Base-by-base conservation (phyloP, 2,329 filamentous ascomycete species). In the Ceratocystis harringtonii region DNA sequence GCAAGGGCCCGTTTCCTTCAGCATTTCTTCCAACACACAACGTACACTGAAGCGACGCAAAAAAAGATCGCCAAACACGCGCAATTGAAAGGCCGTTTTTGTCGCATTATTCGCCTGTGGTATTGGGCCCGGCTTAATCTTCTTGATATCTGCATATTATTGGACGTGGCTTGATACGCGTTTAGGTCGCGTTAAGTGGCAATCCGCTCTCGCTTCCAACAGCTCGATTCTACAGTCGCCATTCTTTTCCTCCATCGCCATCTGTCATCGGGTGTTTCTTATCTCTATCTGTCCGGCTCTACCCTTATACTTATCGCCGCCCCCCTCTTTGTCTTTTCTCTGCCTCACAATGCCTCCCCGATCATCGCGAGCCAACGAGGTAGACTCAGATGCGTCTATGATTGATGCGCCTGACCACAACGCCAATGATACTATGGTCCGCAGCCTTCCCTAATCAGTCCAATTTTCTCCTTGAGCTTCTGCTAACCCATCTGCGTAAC, bases 381-480 rank as follows among this genome's bases (percentile, higher is more conserved):
- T 76, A 70, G 81, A 85, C 69, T 78, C 78, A 45, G 82, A 85
- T 78, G 81, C 81, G 75, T 84, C 83, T 68, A 86, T 85, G 81
- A 79, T 78, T 55, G 84, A 86, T 73, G 81, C 78, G 64, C 80
- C 80, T 30, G 80, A 80, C 22, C 70, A 75, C 60, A 76, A 74
- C 12, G 74, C 75, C 12, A 52, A 62, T 50, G 66, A 67, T 36
- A 48, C 58, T 22, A 67, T 65, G 66, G 66, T 67, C 32, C 7
- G 62, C 44, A 17, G 19, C 17, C 12, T 10, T n/a, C 5, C 2
- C 36, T 17, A 30, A 19, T 15, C 22, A 8, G 12, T 7, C 22
- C 19, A 15, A 5, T 1, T 30, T 15, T 25, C 2, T 55, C 8
- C 0, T 22, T 1, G 2, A 10, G 19, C 50, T 19, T 22, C 52